These are phyloP conservation scores for Porpolomopsis calyptriformis DNA, from an alignment of 768 basidiomycete genomes.

Conservation along the genomic window DNA sequence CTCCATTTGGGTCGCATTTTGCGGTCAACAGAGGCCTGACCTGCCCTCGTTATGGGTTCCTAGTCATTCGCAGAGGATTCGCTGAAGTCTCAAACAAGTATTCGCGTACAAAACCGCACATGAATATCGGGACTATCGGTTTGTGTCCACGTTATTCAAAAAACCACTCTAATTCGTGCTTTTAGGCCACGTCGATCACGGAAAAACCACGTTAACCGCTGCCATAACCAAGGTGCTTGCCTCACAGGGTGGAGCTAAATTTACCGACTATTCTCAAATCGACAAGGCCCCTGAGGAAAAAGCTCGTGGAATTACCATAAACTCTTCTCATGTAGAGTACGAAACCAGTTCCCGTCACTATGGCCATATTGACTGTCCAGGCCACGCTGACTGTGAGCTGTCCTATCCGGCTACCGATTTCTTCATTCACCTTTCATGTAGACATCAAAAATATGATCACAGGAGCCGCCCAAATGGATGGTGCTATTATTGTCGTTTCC, in stretches of 20 bases:
- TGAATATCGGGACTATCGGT: constrained; percentile 96
- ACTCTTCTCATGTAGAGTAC: constrained; percentile 97
- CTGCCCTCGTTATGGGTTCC: too few species aligned
- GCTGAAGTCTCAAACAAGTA: constrained; percentile 47
- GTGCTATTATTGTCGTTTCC: constrained; percentile 91
- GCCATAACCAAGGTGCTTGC: constrained; percentile 93
- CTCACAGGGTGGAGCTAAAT: constrained; percentile 62
- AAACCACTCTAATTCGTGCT: not conserved
- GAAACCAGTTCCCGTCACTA: constrained; percentile 86
- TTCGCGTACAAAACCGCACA: constrained; percentile 73
- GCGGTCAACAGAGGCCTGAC: too few species aligned
- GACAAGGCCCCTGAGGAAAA: constrained; percentile 99
- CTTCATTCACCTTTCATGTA: constrained; percentile 19
- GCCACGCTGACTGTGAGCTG: constrained; percentile 82
- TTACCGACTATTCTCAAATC: constrained; percentile 94
- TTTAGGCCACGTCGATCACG: constrained; percentile 90
- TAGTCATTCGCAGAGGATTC: constrained; percentile 57
- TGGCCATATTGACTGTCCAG: constrained; percentile 96
- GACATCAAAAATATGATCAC: constrained; percentile 99
- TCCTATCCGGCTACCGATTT: constrained; percentile 6
- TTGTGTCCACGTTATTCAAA: constrained; percentile 15
- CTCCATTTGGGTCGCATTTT: too few species aligned
- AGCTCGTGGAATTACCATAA: constrained; percentile 98
- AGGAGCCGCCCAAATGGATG: constrained; percentile 97
- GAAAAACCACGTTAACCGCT: constrained; percentile 94